Evolutionary conservation across 2,329 filamentous ascomycete species (phyloP).

Genomic region (Nakataea oryzae): DNA sequence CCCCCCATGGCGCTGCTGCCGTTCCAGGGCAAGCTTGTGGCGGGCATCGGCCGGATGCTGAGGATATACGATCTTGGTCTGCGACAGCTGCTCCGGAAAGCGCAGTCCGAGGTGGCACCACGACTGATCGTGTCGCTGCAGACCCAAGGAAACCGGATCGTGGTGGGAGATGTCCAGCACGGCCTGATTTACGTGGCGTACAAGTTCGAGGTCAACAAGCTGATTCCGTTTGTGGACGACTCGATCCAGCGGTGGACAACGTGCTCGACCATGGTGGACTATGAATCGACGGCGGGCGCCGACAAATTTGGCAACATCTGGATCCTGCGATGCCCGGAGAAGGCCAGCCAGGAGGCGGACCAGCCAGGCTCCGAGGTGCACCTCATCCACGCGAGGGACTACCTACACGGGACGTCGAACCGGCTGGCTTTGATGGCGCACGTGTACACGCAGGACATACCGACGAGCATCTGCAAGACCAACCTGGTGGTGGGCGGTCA

Average conservation of each 20-base stretch:
- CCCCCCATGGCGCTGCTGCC: conserved; percentile 82
- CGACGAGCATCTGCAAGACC: conserved; percentile 81
- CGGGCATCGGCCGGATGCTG: conserved; percentile 74
- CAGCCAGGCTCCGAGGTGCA: conserved; percentile 86
- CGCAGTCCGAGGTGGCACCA: conserved; percentile 68
- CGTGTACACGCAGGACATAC: conserved; percentile 85
- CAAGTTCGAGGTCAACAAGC: conserved; percentile 80
- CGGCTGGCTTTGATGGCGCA: conserved; percentile 78
- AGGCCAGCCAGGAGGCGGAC: conserved; percentile 80
- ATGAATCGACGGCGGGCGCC: conserved; percentile 87
- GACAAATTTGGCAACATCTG: conserved; percentile 98
- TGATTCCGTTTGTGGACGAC: conserved; percentile 92
- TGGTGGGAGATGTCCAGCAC: conserved; percentile 88
- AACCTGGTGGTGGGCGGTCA: conserved; percentile 84
- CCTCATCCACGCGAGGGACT: conserved; percentile 80
- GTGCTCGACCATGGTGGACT: conserved; percentile 88
- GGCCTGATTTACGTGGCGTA: conserved; percentile 88
- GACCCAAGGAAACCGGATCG: conserved; percentile 81
- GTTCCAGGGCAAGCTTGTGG: conserved; percentile 83
- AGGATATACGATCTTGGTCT: conserved; percentile 89
- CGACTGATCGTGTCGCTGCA: conserved; percentile 82
- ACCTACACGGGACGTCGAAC: conserved; percentile 82
- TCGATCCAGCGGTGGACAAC: conserved; percentile 84
- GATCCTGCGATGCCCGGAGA: conserved; percentile 78
- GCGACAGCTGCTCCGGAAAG: conserved; percentile 84